Evolutionary conservation across 2,329 filamentous ascomycete species (phyloP).

Genomic region (Xylaria sp.): DNA sequence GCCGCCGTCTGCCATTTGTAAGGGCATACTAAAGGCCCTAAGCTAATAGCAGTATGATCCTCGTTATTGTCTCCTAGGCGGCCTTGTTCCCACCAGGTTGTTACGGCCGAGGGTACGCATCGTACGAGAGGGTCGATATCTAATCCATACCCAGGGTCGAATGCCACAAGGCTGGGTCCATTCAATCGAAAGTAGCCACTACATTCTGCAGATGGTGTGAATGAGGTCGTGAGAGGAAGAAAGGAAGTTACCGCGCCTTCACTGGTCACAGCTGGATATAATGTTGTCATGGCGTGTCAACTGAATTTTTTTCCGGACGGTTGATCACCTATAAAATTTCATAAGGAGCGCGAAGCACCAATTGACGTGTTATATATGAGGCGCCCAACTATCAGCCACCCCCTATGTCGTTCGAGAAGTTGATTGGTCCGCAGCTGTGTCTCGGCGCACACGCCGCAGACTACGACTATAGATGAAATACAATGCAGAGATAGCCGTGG

Average conservation of each 20-base stretch:
- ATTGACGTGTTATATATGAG: neutral
- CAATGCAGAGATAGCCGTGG: neutral
- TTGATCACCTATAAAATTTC: neutral
- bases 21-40: conserved; percentile 38
- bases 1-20: conserved; percentile 36
- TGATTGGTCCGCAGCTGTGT: neutral
- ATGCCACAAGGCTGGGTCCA: conserved; percentile 39
- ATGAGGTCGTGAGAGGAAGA: conserved; percentile 36
- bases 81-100: conserved; percentile 41
- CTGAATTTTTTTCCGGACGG: too few relatives aligned
- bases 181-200: conserved; percentile 35
- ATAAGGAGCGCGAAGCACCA: neutral
- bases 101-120: conserved; percentile 37
- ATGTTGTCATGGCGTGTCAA: neutral
- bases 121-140: conserved; percentile 35
- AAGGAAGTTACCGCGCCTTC: conserved; percentile 36
- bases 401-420: neutral
- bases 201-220: conserved; percentile 32
- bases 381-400: neutral
- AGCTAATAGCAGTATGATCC: conserved; percentile 37
- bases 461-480: neutral
- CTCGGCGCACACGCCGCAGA: neutral
- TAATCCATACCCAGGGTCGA: conserved; percentile 40
- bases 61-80: conserved; percentile 25
- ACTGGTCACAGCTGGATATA: conserved; percentile 1